Base-by-base conservation (phyloP, 345 rosid species). In the Salix udensis region DNA sequence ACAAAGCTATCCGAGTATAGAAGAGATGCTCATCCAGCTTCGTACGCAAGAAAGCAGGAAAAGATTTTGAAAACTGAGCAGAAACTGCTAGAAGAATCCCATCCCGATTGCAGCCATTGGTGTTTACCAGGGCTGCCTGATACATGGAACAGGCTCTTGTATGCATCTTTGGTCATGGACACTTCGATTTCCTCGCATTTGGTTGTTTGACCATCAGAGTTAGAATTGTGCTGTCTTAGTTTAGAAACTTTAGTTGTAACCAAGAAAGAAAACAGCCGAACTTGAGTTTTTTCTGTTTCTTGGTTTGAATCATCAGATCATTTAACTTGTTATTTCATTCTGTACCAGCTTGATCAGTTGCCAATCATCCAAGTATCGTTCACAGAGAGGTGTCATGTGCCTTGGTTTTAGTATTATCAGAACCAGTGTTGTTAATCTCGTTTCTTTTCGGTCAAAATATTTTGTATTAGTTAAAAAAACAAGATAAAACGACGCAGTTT, bases 111-210 rank as follows among this genome's bases (percentile, higher is more conserved):
- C 82, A 86, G 87, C 80, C 93, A 89, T 60, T 87, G 90, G 91
- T 87, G 93, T 67, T 79, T 89, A 77, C 91, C 91, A 10, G 93
- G 91, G 39, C 71, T 89, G 18, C 91, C 91, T 12, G 94, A 87
- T 71, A 83, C 90, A 6, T 90, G 91, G 91, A 90, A 88, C 71
- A 70, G 30, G 26, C 85, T 88, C 6, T 24, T 88, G 23, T 86
- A 88, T 42, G 88, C 86, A 34, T 74, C 81, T 70, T 67, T 88
- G 73, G 75, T 77, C 46, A 34, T 80, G 14, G 77, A 82, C 65
- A 50, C 75, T 40, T 24, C 72, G 12, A 39, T 18, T 52, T 52
- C 58, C 58, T 6, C 2, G 8, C 58, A 52, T 52, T 19, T 52
- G 23, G n/a, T 19, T 52, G 58, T 0, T 52, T 52, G 23, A 52